Evolutionary conservation across 345 rosid species (phyloP), one percentile per base, ranked within the genome.

Genomic region (Euphorbia tirucalli): DNA sequence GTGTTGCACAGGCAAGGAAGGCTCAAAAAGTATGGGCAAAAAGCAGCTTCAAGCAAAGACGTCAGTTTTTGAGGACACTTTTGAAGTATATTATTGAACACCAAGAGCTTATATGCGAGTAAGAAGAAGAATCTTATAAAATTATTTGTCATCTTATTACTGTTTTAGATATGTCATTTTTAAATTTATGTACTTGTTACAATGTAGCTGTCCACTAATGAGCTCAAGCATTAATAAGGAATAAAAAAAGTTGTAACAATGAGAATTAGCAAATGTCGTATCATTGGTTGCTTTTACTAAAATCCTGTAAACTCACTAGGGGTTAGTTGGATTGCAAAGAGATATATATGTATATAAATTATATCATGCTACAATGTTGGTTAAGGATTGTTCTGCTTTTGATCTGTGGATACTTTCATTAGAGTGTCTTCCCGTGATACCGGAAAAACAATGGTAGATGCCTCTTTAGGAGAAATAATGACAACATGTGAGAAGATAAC

Each of bases 401-500:
- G 44, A 61, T 69, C 63, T 48, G 46, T 54, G n/a, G 70, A 65
- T 22, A 32, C 74, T 76, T 75, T 82, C 41, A 69, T 64, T 75
- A 90, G 99, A 84, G 80, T 92, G 52, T 95, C 99, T 50, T 92
- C 97, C 46, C 97, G 97, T 18, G 99, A 95, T 83, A 92, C 99
- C 78, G 97, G 97, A 55, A 95, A 92, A 88, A 95, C 99, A 65
- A 95, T 90, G 97, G 89, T 95, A 7, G 99, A 95, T 83, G 97
- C 97, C 70, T 95, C 99, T 66, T 74, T 95, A 69, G 99, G 99
- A 71, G 99, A 95, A 70, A 95, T 95, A 74, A 92, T 92, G 99
- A 95, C 99, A 48, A 95, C 99, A n/a, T 95, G 98, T 69, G 99
- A 95, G 87, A 95, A 95, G 88, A 90, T 95, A 66, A 89, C 96